Evolutionary conservation across 2,329 filamentous ascomycete species (phyloP).

Genomic region (Cladophialophora immunda): DNA sequence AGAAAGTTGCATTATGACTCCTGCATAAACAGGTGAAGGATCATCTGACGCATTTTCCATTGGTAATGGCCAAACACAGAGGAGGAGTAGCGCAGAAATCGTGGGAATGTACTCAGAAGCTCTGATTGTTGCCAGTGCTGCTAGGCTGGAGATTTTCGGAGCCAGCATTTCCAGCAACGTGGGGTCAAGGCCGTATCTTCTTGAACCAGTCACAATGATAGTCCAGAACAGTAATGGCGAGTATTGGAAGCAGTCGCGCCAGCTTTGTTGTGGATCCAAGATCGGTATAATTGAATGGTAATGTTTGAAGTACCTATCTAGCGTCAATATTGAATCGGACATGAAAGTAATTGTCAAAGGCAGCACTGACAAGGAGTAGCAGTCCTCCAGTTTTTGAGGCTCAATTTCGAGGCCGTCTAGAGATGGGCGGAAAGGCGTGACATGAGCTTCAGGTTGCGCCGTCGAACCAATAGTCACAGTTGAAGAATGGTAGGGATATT

Average conservation of each 20-base stretch:
- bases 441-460: not conserved
- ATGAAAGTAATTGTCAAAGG: not conserved
- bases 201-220: constrained; percentile 22
- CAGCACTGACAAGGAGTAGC: constrained; percentile 10
- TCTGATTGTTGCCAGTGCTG: not conserved
- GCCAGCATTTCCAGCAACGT: constrained; percentile 9
- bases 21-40: constrained; percentile 24
- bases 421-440: not conserved
- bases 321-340: not conserved
- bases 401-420: constrained; percentile 12
- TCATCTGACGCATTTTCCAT: constrained; percentile 16
- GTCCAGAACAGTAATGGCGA: constrained; percentile 24
- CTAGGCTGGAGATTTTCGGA: constrained; percentile 12
- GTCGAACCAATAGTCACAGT: not conserved
- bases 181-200: constrained; percentile 20
- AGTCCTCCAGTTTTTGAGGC: constrained; percentile 13
- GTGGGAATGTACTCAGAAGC: constrained; percentile 18
- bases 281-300: constrained; percentile 20
- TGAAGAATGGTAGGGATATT: not conserved
- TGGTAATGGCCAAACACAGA: constrained; percentile 28
- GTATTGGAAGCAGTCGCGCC: not conserved
- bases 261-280: constrained; percentile 2
- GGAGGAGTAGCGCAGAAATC: constrained; percentile 21
- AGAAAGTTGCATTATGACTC: constrained; percentile 19
- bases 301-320: constrained; percentile 19